Conservation (phyloP, 1,284 basidiomycete genomes). For the Xerocomus minutiporus region DNA sequence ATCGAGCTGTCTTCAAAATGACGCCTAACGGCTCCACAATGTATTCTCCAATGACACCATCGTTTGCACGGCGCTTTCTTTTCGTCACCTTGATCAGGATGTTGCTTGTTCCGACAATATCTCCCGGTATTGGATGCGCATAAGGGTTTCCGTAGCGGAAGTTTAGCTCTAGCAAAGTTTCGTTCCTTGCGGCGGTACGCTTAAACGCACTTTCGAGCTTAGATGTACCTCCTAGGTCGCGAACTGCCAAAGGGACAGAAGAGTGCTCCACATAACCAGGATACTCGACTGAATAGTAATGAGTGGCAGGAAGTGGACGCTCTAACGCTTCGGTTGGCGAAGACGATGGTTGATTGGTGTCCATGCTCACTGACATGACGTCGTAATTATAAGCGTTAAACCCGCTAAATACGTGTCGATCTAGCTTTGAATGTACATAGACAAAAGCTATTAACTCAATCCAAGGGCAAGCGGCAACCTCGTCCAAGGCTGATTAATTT, state of each 20-base stretch:
- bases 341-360: conserved; percentile 2
- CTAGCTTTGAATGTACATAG: background rate
- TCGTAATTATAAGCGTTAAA: too few relatives aligned
- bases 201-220: conserved; percentile 73
- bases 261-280: conserved; percentile 73
- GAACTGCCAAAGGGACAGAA: conserved; percentile 62
- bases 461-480: background rate
- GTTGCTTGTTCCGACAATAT: conserved; percentile 71
- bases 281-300: conserved; percentile 83
- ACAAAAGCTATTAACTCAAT: background rate
- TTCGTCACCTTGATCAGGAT: conserved; percentile 78
- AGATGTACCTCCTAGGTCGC: conserved; percentile 62
- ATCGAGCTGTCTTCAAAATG: conserved; percentile 79
- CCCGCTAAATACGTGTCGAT: too few relatives aligned
- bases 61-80: conserved; percentile 45
- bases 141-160: conserved; percentile 71
- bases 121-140: conserved; percentile 78
- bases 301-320: conserved; percentile 51
- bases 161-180: conserved; percentile 68
- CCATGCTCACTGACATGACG: too few relatives aligned
- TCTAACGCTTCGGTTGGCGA: conserved; percentile 36
- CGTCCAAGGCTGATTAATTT: conserved; percentile 4
- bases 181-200: conserved; percentile 52
- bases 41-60: conserved; percentile 65
- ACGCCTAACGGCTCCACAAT: conserved; percentile 73